Conservation (phyloP, 805 yeast genomes). For the Wickerhamomyces pijperi region DNA sequence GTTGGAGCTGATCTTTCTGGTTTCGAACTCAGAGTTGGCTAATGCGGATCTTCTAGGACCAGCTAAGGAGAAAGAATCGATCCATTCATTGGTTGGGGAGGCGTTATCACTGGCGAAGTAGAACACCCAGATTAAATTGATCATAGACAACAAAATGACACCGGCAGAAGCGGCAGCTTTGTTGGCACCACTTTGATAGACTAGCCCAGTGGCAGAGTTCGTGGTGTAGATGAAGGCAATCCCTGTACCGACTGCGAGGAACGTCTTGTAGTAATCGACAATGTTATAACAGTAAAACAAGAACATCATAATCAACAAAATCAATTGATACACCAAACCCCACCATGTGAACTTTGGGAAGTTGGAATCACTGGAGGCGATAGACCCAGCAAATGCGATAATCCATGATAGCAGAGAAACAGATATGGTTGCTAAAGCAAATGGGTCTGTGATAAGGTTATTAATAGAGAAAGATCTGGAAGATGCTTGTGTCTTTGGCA, state of each 20-base stretch:
- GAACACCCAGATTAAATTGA: conserved; percentile 76
- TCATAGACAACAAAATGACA: conserved; percentile 68
- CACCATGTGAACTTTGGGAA: conserved; percentile 93
- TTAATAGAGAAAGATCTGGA: conserved; percentile 21
- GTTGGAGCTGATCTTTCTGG: neutral
- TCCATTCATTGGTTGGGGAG: conserved; percentile 74
- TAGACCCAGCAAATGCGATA: conserved; percentile 79
- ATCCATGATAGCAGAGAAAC: conserved; percentile 76
- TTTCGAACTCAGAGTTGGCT: conserved; percentile 13
- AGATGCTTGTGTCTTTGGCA: conserved; percentile 3
- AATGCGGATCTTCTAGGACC: conserved; percentile 27
- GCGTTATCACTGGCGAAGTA: conserved; percentile 87
- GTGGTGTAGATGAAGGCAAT: conserved; percentile 78
- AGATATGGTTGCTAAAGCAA: conserved; percentile 72
- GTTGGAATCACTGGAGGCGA: conserved; percentile 34
- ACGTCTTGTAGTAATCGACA: conserved; percentile 56
- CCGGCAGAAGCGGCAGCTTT: conserved; percentile 90
- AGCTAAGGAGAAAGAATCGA: conserved; percentile 69
- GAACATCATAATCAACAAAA: conserved; percentile 41
- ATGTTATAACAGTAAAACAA: conserved; percentile 48
- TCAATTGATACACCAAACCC: conserved; percentile 77
- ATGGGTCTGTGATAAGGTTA: conserved; percentile 71
- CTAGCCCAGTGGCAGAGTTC: conserved; percentile 69
- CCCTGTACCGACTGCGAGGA: conserved; percentile 29
- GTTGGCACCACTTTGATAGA: conserved; percentile 55